Percentiles rank a stretch among this genome's conserved stretches.
Conservation (phyloP, 495 filamentous ascomycete genomes). For the Astrothelium subdiscretum region DNA sequence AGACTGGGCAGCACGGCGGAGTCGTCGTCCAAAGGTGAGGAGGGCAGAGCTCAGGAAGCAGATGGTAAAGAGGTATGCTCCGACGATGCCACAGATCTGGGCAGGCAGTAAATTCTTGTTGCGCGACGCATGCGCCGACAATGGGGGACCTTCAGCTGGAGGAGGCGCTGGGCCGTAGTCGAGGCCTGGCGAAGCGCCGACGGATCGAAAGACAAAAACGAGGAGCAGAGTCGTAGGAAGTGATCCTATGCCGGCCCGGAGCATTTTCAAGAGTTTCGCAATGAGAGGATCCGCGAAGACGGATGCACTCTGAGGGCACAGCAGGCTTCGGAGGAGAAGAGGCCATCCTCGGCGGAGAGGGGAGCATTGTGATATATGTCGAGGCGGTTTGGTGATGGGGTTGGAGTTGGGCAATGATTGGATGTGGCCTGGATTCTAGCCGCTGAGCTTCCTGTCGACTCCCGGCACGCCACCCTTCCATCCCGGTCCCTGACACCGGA, state of each 20-base stretch:
- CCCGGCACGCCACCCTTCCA: neutral
- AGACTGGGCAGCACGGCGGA: slow-evolving; percentile 42
- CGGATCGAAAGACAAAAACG: neutral
- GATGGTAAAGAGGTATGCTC: slow-evolving; percentile 16
- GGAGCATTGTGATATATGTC: neutral
- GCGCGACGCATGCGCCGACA: slow-evolving; percentile 19
- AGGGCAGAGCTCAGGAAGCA: slow-evolving; percentile 35
- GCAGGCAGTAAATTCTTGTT: slow-evolving; percentile 15
- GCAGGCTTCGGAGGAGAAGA: neutral
- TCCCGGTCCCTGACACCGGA: neutral
- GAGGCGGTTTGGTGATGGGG: neutral
- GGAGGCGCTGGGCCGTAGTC: slow-evolving; percentile 17
- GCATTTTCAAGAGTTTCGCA: neutral
- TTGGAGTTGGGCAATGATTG: neutral
- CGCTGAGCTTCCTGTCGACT: neutral
- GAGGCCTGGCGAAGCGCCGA: slow-evolving; percentile 3
- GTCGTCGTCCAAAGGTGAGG: slow-evolving; percentile 49
- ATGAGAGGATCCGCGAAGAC: neutral
- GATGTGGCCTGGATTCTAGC: neutral
- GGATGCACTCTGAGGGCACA: neutral
- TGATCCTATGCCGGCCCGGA: neutral
- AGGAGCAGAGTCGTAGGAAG: neutral
- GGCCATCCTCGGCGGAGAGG: neutral
- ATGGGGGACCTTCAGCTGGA: slow-evolving; percentile 18
- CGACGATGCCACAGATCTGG: slow-evolving; percentile 20